Percentiles rank a stretch among this genome's conserved stretches.
Evolutionary conservation across 495 filamentous ascomycete species (phyloP).

Genomic region (Articulospora tetracladia): DNA sequence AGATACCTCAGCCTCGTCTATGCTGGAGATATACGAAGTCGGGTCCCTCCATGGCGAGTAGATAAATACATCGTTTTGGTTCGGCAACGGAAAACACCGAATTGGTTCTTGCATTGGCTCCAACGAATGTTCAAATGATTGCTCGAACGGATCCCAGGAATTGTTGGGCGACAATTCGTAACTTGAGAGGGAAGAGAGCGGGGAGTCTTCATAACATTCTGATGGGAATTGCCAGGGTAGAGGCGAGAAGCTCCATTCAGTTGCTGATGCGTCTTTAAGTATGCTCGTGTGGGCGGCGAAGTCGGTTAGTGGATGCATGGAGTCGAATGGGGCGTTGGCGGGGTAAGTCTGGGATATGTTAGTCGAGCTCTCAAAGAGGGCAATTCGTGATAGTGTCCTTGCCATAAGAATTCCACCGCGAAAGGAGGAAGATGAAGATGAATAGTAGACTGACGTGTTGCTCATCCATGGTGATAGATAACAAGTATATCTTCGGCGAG

Average conservation of each 20-base stretch:
- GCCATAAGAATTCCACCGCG: too few species aligned
- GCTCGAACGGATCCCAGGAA: slow-evolving; percentile 1
- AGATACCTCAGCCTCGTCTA: too few species aligned
- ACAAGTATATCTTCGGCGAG: too few species aligned
- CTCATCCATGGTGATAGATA: too few species aligned
- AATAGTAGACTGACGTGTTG: too few species aligned
- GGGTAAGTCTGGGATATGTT: neutral
- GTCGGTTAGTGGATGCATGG: neutral
- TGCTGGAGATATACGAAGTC: too few species aligned
- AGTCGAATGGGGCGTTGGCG: neutral
- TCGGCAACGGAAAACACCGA: too few species aligned
- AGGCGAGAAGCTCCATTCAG: neutral
- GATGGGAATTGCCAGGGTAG: neutral
- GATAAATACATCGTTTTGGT: too few species aligned
- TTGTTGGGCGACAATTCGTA: neutral
- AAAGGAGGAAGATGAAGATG: too few species aligned
- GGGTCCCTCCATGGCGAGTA: too few species aligned
- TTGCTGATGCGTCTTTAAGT: neutral
- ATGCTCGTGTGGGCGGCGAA: neutral
- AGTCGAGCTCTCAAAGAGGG: neutral
- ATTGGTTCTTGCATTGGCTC: neutral
- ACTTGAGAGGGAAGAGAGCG: neutral
- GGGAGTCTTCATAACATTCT: slow-evolving; percentile 1
- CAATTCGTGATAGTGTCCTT: too few species aligned
- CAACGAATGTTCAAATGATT: neutral